phyloP scores from a whole-genome alignment of 2,329 filamentous ascomycete species.

The Botrytis deweyae region DNA sequence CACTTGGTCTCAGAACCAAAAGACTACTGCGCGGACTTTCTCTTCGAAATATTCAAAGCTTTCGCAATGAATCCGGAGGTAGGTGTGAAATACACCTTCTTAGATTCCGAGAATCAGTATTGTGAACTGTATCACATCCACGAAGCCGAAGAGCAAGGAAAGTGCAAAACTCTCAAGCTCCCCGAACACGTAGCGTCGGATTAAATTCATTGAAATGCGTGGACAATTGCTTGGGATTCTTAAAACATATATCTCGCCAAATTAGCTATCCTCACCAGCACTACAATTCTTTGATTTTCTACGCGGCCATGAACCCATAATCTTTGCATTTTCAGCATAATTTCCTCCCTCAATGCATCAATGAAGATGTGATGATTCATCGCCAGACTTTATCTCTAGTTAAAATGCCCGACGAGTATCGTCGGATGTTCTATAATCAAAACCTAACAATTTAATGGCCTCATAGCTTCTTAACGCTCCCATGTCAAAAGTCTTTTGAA shows the following conservation, averaged over 20 bases:
- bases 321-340: neutral
- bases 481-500: neutral
- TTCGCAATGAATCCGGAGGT: neutral
- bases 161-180: neutral
- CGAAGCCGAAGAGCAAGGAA: neutral
- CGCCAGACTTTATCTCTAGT: neutral
- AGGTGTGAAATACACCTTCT: neutral
- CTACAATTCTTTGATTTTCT: neutral
- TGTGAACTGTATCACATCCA: neutral
- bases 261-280: neutral
- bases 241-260: neutral
- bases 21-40: neutral
- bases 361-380: neutral
- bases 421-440: neutral
- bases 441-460: neutral
- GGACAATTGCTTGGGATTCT: neutral
- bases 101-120: neutral
- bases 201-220: neutral
- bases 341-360: neutral
- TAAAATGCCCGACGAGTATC: neutral
- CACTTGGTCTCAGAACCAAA: neutral
- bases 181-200: neutral
- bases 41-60: neutral
- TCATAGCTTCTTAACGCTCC: neutral
- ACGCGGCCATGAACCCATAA: neutral